Evolutionary conservation across 2,329 filamentous ascomycete genomes (phyloP).

Genomic region (Neoscytalidium dimidiatum): DNA sequence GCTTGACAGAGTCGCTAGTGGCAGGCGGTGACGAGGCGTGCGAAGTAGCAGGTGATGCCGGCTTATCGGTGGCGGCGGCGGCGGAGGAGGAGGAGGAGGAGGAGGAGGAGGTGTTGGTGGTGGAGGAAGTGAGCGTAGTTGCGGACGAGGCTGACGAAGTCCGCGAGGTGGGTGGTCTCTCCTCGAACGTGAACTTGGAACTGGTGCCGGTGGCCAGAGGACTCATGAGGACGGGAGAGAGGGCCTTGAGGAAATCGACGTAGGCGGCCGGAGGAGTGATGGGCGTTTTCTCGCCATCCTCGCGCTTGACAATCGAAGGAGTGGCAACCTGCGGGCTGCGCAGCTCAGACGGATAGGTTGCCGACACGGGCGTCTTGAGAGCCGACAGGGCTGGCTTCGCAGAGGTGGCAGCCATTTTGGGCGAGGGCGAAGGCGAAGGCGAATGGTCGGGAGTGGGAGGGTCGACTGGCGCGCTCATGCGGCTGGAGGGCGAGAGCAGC

Average conservation of each 20-base stretch:
- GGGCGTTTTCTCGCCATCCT: constrained; percentile 69
- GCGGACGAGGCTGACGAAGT: constrained; percentile 40
- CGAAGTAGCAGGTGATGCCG: not conserved
- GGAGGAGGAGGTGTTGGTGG: not conserved
- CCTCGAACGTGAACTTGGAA: constrained; percentile 51
- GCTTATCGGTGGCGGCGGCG: constrained; percentile 30
- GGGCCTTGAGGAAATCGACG: constrained; percentile 85
- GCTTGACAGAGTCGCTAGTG: constrained; percentile 24
- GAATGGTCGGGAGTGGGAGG: not conserved
- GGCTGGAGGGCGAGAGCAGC: not conserved
- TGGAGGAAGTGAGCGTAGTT: constrained; percentile 32
- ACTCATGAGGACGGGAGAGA: constrained; percentile 70
- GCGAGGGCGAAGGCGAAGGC: too few species aligned
- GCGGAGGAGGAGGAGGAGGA: constrained; percentile 25
- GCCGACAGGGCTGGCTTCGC: constrained; percentile 44
- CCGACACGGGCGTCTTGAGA: constrained; percentile 61
- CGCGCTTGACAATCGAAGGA: constrained; percentile 66
- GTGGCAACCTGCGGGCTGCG: constrained; percentile 67
- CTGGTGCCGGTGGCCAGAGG: constrained; percentile 63
- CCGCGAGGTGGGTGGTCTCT: constrained; percentile 38
- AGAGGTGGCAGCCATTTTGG: constrained; percentile 41
- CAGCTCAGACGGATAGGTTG: constrained; percentile 56
- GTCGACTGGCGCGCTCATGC: not conserved
- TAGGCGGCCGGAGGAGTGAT: constrained; percentile 91
- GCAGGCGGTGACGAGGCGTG: constrained; percentile 37